Evolutionary conservation across 257 asterid species (phyloP), one percentile per base, ranked within the genome.

Genomic region (Agastache rugosa): DNA sequence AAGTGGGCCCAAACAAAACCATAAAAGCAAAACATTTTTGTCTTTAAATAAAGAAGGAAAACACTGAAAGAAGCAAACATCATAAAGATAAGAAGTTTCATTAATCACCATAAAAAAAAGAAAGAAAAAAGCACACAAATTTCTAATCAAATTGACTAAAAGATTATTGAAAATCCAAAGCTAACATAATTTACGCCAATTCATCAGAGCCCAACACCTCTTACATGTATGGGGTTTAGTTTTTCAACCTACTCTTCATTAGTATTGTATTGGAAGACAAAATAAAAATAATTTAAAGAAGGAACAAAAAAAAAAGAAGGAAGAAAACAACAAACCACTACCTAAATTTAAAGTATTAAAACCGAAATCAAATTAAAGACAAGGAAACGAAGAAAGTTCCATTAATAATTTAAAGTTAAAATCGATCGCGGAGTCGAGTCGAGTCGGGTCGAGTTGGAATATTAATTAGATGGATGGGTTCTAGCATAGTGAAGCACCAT

Each of bases 401-500:
- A 44, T 65, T 8, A 58, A 72, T 72, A 83, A 84, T 56, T 71
- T 71, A 71, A 34, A 81, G 69, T 19, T 67, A 42, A 48, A 69
- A 66, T 73, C 63, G 75, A 73, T 34, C 29, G 60, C 8, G 11
- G 66, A 42, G 51, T 19, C 16, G 14, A 15, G 22, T 9, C 17
- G 62, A 27, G 67, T 67, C 25, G 71, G 62, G 63, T 63, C 9
- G 58, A 8, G 48, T 62, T 0, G 41, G 69, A 22, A 12, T 64
- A 68, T 79, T 69, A 82, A 75, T 80, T 78, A 73, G 81, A 75
- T 23, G 71, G 14, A 29, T 51, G 10, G 71, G 75, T 75, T 85
- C 92, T 87, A 69, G 84, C 91, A 84, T 89, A 89, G 81, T 85
- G 85, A 75, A 89, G 93, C 71, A 87, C 90, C 96, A 89, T 87